phyloP scores from a whole-genome alignment of 1,284 basidiomycete species.

The Apiotrichum gracile region DNA sequence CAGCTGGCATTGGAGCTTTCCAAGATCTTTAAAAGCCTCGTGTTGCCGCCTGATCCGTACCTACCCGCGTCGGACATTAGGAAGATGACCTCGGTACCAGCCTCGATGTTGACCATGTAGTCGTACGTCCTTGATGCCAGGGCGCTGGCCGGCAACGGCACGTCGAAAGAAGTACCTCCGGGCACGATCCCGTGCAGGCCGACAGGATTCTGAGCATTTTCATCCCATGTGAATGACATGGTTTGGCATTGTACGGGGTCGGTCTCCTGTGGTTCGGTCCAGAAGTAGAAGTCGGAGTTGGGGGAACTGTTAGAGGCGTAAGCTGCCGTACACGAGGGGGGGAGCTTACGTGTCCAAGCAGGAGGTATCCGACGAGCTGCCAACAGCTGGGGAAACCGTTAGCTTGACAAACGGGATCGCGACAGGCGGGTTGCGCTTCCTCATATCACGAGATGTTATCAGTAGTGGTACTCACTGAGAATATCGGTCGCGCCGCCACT shows the following conservation, averaged over 20 bases:
- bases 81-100: conserved; percentile 32
- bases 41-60: conserved; percentile 38
- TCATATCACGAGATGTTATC: too few species aligned
- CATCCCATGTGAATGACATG: conserved; percentile 30
- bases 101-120: conserved; percentile 34
- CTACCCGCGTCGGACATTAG: conserved; percentile 37
- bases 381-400: conserved; percentile 25
- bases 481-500: conserved; percentile 34
- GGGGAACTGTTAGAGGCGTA: neutral
- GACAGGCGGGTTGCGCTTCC: too few species aligned
- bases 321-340: neutral
- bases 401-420: too few species aligned
- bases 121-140: neutral
- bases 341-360: conserved; percentile 27
- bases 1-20: conserved; percentile 20
- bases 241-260: conserved; percentile 28
- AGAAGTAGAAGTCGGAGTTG: conserved; percentile 31
- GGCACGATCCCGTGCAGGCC: conserved; percentile 37
- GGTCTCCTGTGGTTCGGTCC: conserved; percentile 21
- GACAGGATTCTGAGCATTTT: conserved; percentile 26
- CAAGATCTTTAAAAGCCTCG: conserved; percentile 22
- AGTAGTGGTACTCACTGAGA: conserved; percentile 26
- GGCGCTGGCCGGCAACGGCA: conserved; percentile 25
- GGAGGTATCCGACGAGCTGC: conserved; percentile 23
- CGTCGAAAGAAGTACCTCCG: conserved; percentile 29